Evolutionary conservation across 306 rosid genomes (phyloP).

Genomic region (Dalbergia cochinchinensis): DNA sequence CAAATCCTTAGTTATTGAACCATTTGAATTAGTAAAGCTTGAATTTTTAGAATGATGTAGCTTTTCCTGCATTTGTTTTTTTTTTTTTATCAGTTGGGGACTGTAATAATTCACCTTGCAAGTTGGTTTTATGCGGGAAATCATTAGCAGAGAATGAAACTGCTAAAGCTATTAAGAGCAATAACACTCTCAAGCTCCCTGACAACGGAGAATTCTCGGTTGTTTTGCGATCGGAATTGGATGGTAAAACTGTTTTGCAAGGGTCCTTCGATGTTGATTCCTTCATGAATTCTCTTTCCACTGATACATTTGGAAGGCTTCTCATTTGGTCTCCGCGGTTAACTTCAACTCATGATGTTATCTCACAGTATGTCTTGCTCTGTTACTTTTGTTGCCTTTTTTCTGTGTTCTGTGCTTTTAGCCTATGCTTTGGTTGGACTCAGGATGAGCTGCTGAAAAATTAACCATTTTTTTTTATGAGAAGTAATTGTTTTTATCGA

Average conservation of each 20-base stretch:
- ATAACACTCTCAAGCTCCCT: constrained; percentile 66
- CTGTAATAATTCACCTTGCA: constrained; percentile 37
- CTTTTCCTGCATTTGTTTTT: constrained; percentile 22
- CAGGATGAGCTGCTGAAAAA: constrained; percentile 6
- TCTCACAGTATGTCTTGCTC: constrained; percentile 67
- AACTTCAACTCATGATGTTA: constrained; percentile 88
- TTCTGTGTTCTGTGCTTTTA: constrained; percentile 13
- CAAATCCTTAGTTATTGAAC: constrained; percentile 21
- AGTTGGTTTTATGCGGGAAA: constrained; percentile 75
- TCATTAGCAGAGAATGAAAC: constrained; percentile 63
- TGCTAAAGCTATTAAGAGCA: constrained; percentile 64
- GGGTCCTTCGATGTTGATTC: constrained; percentile 60
- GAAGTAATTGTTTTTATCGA: no score
- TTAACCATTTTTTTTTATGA: no score
- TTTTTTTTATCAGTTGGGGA: constrained; percentile 54
- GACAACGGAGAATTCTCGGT: constrained; percentile 53
- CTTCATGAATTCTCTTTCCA: constrained; percentile 74
- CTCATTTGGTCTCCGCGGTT: constrained; percentile 82
- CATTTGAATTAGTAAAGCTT: constrained; percentile 17
- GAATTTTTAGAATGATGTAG: constrained; percentile 31
- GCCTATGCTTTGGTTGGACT: constrained; percentile 24
- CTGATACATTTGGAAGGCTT: constrained; percentile 79
- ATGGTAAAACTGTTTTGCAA: constrained; percentile 49
- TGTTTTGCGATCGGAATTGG: constrained; percentile 63
- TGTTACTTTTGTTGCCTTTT: background rate